Base-by-base conservation (phyloP, 352 stramenopile species). In the Pythium chondricola region DNA sequence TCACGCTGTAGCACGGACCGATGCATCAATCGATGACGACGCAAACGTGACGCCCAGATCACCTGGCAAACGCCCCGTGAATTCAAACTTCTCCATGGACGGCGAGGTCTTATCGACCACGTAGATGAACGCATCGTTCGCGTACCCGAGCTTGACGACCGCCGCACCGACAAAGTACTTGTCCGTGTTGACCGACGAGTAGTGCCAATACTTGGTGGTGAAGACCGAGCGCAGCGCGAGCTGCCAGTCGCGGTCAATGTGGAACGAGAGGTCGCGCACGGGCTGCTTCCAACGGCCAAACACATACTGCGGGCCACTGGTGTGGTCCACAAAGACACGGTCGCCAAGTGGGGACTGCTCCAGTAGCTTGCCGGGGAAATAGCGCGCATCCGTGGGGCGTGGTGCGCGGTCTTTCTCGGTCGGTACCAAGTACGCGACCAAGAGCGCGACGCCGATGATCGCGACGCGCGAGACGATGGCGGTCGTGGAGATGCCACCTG, bases 151-250 rank as follows among this genome's bases (percentile, higher is more conserved):
- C 56, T 69, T 66, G 32, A 75, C 63, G 33, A 79, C 41, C 3
- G 69, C 65, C 20, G 65, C 54, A 21, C 58, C 69, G 25, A 79
- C 48, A 36, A 79, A 79, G 36, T 57, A 71, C 9, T 62, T 11
- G 0, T 24, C 18, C 20, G 69, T 73, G 54, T 74, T 58, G 26
- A 75, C 35, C 16, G 63, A 74, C 21, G 43, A 55, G 52, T 74
- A 79, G 56, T 79, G 65, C 69, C 69, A 79, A 17, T 45, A 48
- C 55, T 79, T 79, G 36, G 50, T 74, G 20, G 36, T 37, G 25
- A 75, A 62, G 7, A 47, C 21, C 14, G 43, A 46, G 13, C 53
- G 21, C 1, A 57, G 35, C 7, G 36, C 39, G 8, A 59, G 26
- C 4, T 27, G 25, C 49, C 50, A 63, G 22, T 39, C 38, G 22